These are phyloP conservation scores for Chondrostereum purpureum DNA, from an alignment of 1,284 basidiomycete species.

Conservation along the genomic window DNA sequence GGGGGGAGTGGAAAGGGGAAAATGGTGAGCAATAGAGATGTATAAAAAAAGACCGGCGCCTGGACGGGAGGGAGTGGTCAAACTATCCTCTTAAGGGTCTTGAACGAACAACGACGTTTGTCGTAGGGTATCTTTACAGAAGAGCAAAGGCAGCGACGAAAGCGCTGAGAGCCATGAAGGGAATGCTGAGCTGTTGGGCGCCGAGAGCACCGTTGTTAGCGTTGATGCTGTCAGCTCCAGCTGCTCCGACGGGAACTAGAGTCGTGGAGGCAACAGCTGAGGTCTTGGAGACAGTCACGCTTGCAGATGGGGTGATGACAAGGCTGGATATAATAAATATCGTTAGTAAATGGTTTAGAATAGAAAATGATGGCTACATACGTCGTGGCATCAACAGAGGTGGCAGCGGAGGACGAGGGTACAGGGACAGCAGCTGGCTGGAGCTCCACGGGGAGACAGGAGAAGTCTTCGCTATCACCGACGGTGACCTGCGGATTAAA, in stretches of 20 bases:
- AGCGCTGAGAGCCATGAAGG: conserved; percentile 30
- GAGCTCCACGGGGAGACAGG: conserved; percentile 33
- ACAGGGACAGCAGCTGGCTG: conserved; percentile 17
- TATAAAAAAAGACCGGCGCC: conserved; percentile 1
- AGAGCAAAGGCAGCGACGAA: conserved; percentile 29
- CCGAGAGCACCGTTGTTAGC: conserved; percentile 24
- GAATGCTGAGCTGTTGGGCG: conserved; percentile 28
- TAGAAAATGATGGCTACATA: background rate
- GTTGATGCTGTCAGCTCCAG: conserved; percentile 33
- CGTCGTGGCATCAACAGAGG: conserved; percentile 1
- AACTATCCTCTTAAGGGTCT: too few species aligned
- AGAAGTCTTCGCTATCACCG: conserved; percentile 35
- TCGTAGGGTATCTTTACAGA: conserved; percentile 7
- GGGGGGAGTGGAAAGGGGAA: background rate
- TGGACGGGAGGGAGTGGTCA: background rate
- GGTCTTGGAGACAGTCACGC: conserved; percentile 12
- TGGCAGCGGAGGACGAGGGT: conserved; percentile 12
- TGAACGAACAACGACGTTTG: too few species aligned
- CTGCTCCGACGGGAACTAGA: conserved; percentile 38
- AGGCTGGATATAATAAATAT: too few species aligned
- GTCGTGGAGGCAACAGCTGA: conserved; percentile 11
- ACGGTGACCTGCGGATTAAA: conserved; percentile 49
- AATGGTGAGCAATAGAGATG: background rate
- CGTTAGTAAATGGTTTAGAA: too few species aligned
- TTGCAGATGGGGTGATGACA: conserved; percentile 12